Evolutionary conservation across 1,139 yeast species (phyloP).

Genomic region (Pichia sp.): DNA sequence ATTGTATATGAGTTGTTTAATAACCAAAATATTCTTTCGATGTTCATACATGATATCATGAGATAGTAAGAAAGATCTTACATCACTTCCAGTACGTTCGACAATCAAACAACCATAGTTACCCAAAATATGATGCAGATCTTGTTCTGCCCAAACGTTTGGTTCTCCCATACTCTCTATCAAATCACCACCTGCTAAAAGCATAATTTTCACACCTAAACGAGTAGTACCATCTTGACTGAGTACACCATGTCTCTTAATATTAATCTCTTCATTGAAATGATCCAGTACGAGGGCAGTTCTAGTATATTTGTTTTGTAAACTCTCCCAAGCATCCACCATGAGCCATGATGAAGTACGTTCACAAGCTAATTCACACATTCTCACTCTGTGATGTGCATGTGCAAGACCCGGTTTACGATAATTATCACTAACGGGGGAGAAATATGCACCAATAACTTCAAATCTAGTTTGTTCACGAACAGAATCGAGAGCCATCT

Average conservation of each 20-base stretch:
- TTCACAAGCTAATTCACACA: conserved; percentile 98
- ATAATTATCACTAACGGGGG: conserved; percentile 96
- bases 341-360: conserved; percentile 94
- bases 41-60: conserved; percentile 98
- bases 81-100: conserved; percentile 96
- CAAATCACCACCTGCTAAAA: conserved; percentile 95
- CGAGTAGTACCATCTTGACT: conserved; percentile 54
- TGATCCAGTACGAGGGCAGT: conserved; percentile 96
- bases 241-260: conserved; percentile 77
- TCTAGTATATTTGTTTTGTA: conserved; percentile 85
- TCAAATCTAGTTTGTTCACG: conserved; percentile 89
- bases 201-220: conserved; percentile 84
- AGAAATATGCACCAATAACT: conserved; percentile 92
- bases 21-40: conserved; percentile 84
- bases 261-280: conserved; percentile 90
- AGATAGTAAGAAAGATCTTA: conserved; percentile 78
- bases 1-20: conserved; percentile 91
- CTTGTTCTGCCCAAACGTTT: conserved; percentile 97
- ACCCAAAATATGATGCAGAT: conserved; percentile 90
- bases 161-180: conserved; percentile 99
- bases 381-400: conserved; percentile 82
- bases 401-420: conserved; percentile 90
- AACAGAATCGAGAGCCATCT: conserved; percentile 92
- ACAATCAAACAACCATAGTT: conserved; percentile 94
- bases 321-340: conserved; percentile 99